These are phyloP conservation scores for Emmonsiellopsis sp. DNA, from an alignment of 2,329 filamentous ascomycete genomes.

Conservation along the genomic window DNA sequence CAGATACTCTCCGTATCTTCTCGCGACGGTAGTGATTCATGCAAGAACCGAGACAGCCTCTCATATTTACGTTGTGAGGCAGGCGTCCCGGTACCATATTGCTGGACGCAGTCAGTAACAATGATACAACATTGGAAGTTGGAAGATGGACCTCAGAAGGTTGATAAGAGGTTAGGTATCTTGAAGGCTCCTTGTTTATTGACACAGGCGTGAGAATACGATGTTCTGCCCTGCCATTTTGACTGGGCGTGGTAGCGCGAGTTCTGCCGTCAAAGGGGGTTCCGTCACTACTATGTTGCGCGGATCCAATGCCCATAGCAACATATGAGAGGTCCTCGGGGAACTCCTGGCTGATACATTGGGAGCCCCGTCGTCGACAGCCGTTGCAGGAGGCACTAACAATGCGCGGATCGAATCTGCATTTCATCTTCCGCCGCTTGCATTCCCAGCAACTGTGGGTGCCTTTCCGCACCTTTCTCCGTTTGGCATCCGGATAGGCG, in stretches of 20 bases:
- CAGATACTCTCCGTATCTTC: constrained; percentile 6
- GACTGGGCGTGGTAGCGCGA: too few species aligned
- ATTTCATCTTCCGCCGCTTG: constrained; percentile 25
- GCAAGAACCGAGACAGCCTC: constrained; percentile 1
- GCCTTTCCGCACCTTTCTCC: constrained; percentile 26
- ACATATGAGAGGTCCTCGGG: constrained; percentile 23
- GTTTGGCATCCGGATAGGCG: not conserved
- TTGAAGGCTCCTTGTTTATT: not conserved
- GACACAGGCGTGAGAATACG: constrained; percentile 1
- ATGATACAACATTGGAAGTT: not conserved
- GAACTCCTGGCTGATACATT: constrained; percentile 42
- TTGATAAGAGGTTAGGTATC: not conserved
- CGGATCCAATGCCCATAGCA: too few species aligned
- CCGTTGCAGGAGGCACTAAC: constrained; percentile 16
- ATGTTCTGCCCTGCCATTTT: not conserved
- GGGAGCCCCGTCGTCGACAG: constrained; percentile 19
- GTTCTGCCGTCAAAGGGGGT: too few species aligned
- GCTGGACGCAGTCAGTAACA: constrained; percentile 2
- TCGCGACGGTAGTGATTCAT: constrained; percentile 5
- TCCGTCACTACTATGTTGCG: too few species aligned
- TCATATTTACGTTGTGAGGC: not conserved
- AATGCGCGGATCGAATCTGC: constrained; percentile 16
- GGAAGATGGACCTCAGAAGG: constrained; percentile 2
- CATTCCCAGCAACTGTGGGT: constrained; percentile 26
- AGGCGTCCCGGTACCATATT: not conserved